Evolutionary conservation across 2,329 filamentous ascomycete genomes (phyloP).

Genomic region (Aspergillus fijiensis): DNA sequence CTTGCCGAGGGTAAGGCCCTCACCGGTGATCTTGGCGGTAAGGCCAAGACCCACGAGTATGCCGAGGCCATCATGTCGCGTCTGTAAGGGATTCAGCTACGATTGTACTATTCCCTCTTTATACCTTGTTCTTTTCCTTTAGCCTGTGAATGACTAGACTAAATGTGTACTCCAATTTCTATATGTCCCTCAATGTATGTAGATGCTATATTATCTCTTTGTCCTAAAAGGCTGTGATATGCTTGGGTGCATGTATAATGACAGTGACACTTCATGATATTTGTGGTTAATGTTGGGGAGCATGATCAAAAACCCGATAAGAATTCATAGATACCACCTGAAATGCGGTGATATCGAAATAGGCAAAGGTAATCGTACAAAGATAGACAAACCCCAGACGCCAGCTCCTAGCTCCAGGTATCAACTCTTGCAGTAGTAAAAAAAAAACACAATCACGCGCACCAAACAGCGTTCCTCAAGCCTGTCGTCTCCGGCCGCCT

Average conservation of each 20-base stretch:
- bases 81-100: conserved; percentile 43
- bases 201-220: conserved; percentile 18
- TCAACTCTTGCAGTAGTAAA: conserved; percentile 18
- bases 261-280: neutral
- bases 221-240: neutral
- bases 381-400: conserved; percentile 10
- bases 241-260: neutral
- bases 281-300: neutral
- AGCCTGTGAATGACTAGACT: conserved; percentile 40
- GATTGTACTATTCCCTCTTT: conserved; percentile 38
- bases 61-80: conserved; percentile 82
- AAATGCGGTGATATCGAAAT: neutral
- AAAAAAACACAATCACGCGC: conserved; percentile 1
- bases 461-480: conserved; percentile 3
- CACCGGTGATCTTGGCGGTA: conserved; percentile 94
- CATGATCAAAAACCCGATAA: neutral
- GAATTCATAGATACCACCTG: neutral
- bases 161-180: conserved; percentile 37
- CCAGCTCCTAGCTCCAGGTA: conserved; percentile 25
- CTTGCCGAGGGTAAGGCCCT: conserved; percentile 93
- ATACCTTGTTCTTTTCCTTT: conserved; percentile 29
- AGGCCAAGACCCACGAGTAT: conserved; percentile 93
- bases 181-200: conserved; percentile 35
- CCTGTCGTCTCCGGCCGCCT: conserved; percentile 35
- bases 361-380: neutral